phyloP scores from a whole-genome alignment of 371 early-diverging fungal genomes.

The Mortierella sp. region DNA sequence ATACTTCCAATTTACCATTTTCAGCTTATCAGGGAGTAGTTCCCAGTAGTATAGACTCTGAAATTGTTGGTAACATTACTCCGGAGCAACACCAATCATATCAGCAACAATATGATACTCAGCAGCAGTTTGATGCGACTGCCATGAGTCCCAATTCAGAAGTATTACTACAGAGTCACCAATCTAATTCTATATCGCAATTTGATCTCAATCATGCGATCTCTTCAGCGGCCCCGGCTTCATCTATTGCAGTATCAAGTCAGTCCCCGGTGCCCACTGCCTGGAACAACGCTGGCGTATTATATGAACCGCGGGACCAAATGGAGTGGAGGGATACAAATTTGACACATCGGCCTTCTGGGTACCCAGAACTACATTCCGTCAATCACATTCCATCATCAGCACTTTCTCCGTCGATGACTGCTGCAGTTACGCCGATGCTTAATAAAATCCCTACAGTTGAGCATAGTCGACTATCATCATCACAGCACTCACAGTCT shows the following conservation, averaged over 20 bases:
- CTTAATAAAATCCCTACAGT: background rate
- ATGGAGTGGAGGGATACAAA: background rate
- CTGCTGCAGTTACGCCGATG: background rate
- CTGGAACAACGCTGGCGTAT: background rate
- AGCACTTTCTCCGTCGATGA: background rate
- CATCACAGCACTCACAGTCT: background rate
- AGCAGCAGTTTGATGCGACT: slow-evolving; percentile 13
- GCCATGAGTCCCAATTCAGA: slow-evolving; percentile 1
- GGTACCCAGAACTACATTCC: background rate
- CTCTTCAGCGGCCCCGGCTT: slow-evolving; percentile 25
- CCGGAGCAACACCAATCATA: slow-evolving; percentile 3
- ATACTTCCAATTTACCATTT: background rate
- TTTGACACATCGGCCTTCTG: background rate
- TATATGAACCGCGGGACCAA: background rate
- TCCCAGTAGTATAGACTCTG: background rate
- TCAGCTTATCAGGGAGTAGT: background rate
- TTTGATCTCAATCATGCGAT: slow-evolving; percentile 21
- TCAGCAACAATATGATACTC: background rate
- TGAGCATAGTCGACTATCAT: background rate
- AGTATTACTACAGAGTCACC: slow-evolving; percentile 8
- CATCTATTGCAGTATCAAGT: slow-evolving; percentile 20
- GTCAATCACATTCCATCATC: background rate
- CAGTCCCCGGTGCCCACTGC: background rate
- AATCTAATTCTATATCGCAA: background rate
- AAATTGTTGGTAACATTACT: background rate